Evolutionary conservation across 1,284 basidiomycete genomes (phyloP), one percentile per base, ranked within the genome.

Genomic region (Irpex rosettiformis): DNA sequence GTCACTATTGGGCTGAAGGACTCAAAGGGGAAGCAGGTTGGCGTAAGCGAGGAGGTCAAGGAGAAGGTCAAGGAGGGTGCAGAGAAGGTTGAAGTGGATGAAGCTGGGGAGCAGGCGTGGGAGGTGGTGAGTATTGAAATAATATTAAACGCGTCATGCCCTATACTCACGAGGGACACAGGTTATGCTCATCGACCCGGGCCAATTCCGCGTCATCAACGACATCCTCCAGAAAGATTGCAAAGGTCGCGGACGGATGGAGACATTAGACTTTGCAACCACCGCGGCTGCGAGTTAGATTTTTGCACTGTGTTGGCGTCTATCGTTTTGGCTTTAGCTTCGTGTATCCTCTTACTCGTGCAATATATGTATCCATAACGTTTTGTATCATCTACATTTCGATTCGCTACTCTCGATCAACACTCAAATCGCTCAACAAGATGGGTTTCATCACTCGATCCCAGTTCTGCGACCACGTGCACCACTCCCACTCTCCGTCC

Each of bases 161-260:
- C n/a, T 49, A 24, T 24, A 10, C 37, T 4, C 1, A 47, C 2
- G 22, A 21, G 18, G 11, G 16, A 5, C 2, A 7, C 66, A 96
- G 94, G 83, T 90, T 54, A 84, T 96, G 70, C 81, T 94, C 53
- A 98, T 99, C 66, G 94, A 97, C 69, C 97, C 97, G 3, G 86
- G 91, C 43, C 88, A 94, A 65, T 95, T 98, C 81, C 86, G 92
- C 51, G 79, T 90, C 18, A 85, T 99, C 68, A 93, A 92, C 67
- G 95, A 98, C 61, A 73, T 99, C 30, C 75, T 99, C 55, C 90
- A 96, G 70, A 89, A 89, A 67, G 93, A 97, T 69, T 93, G 91
- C 68, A 93, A 95, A 71, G 93, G 91, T 11, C 79, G 86, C 64
- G 89, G 91, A 4, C 81, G 90, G 58, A 78, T 97, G 47, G 95